These are phyloP conservation scores for Lizonia empirigonia DNA, from an alignment of 2,329 filamentous ascomycete species.

Conservation along the genomic window DNA sequence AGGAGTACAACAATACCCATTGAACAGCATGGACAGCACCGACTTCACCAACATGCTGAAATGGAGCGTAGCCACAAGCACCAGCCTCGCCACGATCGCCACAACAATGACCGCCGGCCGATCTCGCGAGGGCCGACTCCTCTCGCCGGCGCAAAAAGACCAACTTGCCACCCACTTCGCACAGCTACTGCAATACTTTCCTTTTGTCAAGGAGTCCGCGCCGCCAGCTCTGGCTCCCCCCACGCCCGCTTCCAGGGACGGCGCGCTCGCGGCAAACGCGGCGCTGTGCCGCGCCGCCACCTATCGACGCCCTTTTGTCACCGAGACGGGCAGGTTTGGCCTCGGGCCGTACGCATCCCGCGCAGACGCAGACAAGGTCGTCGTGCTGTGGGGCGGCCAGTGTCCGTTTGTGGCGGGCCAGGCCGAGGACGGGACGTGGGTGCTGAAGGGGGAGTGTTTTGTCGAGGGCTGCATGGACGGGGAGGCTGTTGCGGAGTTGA, in stretches of 20 bases:
- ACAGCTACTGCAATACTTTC: not conserved
- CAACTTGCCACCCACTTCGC: not conserved
- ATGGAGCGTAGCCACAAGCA: slow-evolving; percentile 5
- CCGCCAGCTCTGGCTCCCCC: no score
- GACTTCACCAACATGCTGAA: slow-evolving; percentile 9
- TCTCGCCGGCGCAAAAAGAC: not conserved
- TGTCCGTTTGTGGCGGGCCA: slow-evolving; percentile 19
- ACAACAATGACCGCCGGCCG: slow-evolving; percentile 17
- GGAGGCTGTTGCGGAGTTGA: not conserved
- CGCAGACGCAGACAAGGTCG: slow-evolving; percentile 13
- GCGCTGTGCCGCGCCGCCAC: slow-evolving; percentile 13
- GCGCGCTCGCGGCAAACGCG: not conserved
- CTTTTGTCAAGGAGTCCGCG: no score
- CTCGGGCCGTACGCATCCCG: slow-evolving; percentile 18
- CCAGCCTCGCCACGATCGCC: not conserved
- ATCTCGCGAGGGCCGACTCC: not conserved
- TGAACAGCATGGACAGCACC: no score
- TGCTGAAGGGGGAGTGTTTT: slow-evolving; percentile 18
- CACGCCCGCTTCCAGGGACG: not conserved
- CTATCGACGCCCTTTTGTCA: slow-evolving; percentile 21
- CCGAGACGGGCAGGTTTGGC: slow-evolving; percentile 16
- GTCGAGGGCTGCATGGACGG: slow-evolving; percentile 1
- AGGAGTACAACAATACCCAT: no score
- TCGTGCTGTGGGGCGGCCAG: slow-evolving; percentile 26
- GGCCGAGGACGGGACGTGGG: not conserved